phyloP scores from a whole-genome alignment of 1,284 basidiomycete species.

The Ceratorhiza oryzae-sativae region DNA sequence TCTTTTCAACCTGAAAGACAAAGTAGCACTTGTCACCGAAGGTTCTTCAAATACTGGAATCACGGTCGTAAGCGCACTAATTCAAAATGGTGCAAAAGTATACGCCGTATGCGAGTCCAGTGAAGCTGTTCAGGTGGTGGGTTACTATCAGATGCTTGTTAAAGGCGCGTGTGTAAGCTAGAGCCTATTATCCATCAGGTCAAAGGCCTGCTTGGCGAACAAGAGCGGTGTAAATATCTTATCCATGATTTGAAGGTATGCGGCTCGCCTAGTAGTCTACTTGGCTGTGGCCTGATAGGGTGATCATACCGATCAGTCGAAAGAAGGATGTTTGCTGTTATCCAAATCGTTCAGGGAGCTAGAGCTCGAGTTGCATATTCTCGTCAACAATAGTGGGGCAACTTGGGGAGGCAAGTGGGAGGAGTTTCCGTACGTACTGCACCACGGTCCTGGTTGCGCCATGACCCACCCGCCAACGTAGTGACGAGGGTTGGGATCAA shows the following conservation, averaged over 20 bases:
- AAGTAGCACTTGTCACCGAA: slow-evolving; percentile 76
- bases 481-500: slow-evolving; percentile 78
- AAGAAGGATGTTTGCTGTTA: slow-evolving; percentile 81
- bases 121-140: slow-evolving; percentile 72
- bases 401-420: slow-evolving; percentile 80
- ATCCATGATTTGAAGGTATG: slow-evolving; percentile 74
- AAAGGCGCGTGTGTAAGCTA: background rate
- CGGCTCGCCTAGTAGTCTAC: slow-evolving; percentile 40
- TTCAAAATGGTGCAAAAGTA: slow-evolving; percentile 81
- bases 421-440: slow-evolving; percentile 62
- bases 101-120: slow-evolving; percentile 88
- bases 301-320: slow-evolving; percentile 57
- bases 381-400: slow-evolving; percentile 83
- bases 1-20: slow-evolving; percentile 77
- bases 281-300: slow-evolving; percentile 4
- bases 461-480: background rate
- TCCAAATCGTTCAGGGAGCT: slow-evolving; percentile 70
- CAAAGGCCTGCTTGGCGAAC: slow-evolving; percentile 62
- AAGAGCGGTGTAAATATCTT: slow-evolving; percentile 71
- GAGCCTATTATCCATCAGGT: slow-evolving; percentile 21
- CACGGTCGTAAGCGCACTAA: slow-evolving; percentile 81
- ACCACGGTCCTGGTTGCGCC: background rate
- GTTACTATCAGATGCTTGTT: slow-evolving; percentile 41
- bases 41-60: slow-evolving; percentile 79
- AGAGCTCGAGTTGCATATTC: slow-evolving; percentile 74